These are phyloP conservation scores for Suillus hirtellus DNA, from an alignment of 768 basidiomycete genomes.

Conservation along the genomic window DNA sequence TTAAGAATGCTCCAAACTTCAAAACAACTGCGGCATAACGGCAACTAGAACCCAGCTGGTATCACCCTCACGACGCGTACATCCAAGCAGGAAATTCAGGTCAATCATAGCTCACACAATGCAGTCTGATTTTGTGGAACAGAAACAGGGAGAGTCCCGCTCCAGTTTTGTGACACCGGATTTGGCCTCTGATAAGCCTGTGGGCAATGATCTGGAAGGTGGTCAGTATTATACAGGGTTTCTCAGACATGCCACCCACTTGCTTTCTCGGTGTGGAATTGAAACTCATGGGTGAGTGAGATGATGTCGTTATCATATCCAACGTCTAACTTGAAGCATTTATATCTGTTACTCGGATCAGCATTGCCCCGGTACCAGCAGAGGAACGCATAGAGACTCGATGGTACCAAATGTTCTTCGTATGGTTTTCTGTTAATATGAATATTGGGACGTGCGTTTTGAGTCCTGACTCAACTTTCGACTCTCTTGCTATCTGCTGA, in stretches of 20 bases:
- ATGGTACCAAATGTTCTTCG: conserved; percentile 50
- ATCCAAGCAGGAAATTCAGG: neutral
- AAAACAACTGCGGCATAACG: too few relatives aligned
- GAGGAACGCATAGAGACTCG: conserved; percentile 40
- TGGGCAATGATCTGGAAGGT: neutral
- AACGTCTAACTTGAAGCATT: neutral
- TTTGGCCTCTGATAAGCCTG: neutral
- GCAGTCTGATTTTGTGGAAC: neutral
- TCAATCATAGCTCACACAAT: neutral
- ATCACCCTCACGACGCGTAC: neutral
- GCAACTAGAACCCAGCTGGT: neutral
- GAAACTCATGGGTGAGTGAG: conserved; percentile 42
- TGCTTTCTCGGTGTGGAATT: conserved; percentile 37
- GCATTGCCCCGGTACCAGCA: conserved; percentile 40
- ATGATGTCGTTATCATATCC: neutral
- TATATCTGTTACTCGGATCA: conserved; percentile 14
- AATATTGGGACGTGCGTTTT: conserved; percentile 42
- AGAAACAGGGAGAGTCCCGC: neutral
- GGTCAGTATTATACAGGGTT: conserved; percentile 6
- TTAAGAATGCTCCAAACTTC: too few relatives aligned
- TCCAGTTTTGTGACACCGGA: neutral
- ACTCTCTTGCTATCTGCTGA: neutral
- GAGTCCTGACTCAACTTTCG: neutral
- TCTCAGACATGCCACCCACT: conserved; percentile 25
- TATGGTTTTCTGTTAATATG: conserved; percentile 51